Conservation (phyloP, 345 rosid species). For the Eucalyptus pauciflora region DNA sequence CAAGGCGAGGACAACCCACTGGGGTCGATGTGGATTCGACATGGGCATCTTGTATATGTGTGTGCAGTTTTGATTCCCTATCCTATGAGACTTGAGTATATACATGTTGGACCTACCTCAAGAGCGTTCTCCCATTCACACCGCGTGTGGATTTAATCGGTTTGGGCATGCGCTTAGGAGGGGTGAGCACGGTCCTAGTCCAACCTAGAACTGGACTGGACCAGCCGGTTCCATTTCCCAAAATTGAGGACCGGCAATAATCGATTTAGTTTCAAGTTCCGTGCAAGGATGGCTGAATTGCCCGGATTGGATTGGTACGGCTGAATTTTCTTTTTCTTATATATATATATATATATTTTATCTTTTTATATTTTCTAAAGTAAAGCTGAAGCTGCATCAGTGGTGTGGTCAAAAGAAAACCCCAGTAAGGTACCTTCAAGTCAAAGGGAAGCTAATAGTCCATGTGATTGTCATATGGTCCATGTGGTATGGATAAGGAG, state of each 20-base stretch:
- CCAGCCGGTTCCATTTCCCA: not conserved
- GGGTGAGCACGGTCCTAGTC: not conserved
- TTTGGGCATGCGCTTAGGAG: not conserved
- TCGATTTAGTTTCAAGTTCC: not conserved
- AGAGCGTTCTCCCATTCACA: not conserved
- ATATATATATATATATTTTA: too few relatives aligned
- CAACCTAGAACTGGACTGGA: not conserved
- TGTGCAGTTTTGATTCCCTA: not conserved
- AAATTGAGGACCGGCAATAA: not conserved
- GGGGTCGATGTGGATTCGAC: not conserved
- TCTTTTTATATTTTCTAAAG: not conserved
- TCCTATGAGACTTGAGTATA: not conserved
- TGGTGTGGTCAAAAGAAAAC: not conserved
- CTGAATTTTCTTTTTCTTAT: not conserved
- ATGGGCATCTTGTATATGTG: not conserved
- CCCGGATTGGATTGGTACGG: not conserved
- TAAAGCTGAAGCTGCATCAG: not conserved
- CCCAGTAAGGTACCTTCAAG: not conserved
- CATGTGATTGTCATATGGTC: not conserved
- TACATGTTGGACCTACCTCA: not conserved
- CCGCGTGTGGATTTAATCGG: not conserved
- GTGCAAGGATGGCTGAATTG: not conserved
- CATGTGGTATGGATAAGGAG: not conserved
- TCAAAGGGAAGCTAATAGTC: not conserved
- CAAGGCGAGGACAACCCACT: not conserved